Base-by-base conservation (phyloP, 352 stramenopile genomes). In the Aphanomyces euteiches region DNA sequence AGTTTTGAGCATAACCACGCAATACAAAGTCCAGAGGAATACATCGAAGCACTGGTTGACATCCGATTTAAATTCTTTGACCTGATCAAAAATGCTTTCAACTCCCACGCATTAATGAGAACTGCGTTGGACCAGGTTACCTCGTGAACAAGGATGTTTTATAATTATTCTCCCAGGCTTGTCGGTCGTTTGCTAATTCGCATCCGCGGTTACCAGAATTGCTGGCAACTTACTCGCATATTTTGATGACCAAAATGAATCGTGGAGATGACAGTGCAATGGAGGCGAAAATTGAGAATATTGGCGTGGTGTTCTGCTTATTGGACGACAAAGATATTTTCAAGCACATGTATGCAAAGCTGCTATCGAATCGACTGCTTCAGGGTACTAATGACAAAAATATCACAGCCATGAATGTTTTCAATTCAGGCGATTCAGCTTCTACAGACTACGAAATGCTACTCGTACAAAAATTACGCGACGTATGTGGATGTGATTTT, bases 251-350 rank as follows among this genome's bases (percentile, higher is more conserved):
- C 56, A 67, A 72, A 74, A 13, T 21, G 15, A 65, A 72, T 15
- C 17, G 53, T 43, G 47, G 17, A 15, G 50, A 56, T 56, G 66
- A 67, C 41, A 66, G 66, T 19, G 37, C 47, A 28, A 65, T 93
- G 39, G 87, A 95, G 54, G 79, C 81, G 41, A 92, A 91, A 72
- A 89, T 95, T 56, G 83, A 92, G 56, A 88, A 87, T 45, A 87
- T 93, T 34, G 79, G 85, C 12, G 79, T 93, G 41, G 87, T 95
- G 21, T 95, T 95, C 67, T 93, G 85, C 59, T 76, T 95, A n/a
- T 89, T 95, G 56, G 85, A 95, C 39, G 87, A 95, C 78, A 95
- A 95, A 70, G 87, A 95, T 67, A 75, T 95, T 12, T 95, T 95
- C 84, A 93, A 95, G 69, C 92, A 92, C 56, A 93, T 90, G 65